Base-by-base conservation (phyloP, 805 yeast species). In the Torulaspora franciscae region DNA sequence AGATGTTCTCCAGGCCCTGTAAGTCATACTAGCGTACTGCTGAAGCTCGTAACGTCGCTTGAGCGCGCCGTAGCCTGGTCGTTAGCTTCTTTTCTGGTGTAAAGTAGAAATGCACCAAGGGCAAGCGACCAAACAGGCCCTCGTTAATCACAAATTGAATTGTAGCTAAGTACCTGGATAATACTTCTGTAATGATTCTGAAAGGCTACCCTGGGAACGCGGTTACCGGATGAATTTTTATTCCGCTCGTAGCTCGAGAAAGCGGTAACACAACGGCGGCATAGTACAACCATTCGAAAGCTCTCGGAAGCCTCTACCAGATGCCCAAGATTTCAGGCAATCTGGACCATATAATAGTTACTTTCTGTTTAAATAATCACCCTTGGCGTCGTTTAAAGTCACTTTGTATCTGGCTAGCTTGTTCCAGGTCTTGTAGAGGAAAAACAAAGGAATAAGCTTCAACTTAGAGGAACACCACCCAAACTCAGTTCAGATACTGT, bases 301-400 rank as follows among this genome's bases (percentile, higher is more conserved):
- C 38, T 9, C 38, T 30, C 19, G 22, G 29, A 27, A 27, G 8
- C 13, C 29, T 4, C 29, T 27, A 27, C 25, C 25, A 8, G 7
- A n/a, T 14, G n/a, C 7, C 7, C 23, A 14, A 2, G 8, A 0
- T 6, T 7, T 8, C 14, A 28, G n/a, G 5, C 40, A 6, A 8
- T 9, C 19, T 15, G 10, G 5, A 17, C 6, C 26, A 8, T 10
- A 3, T 3, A n/a, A 6, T 19, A 27, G 9, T 38, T 19, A 5
- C 8, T 6, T 29, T 22, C 15, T 23, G 26, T 29, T 19, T 5
- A 19, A n/a, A 6, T 13, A n/a, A 13, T 19, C 17, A 10, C 19
- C 23, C 34, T 14, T 8, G 17, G 3, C 14, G 23, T 39, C 42
- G 42, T 39, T 24, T 32, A 39, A 39, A 39, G 36, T 39, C 32